Evolutionary conservation across 2,329 filamentous ascomycete species (phyloP).

Genomic region (Aspergillus unguis): DNA sequence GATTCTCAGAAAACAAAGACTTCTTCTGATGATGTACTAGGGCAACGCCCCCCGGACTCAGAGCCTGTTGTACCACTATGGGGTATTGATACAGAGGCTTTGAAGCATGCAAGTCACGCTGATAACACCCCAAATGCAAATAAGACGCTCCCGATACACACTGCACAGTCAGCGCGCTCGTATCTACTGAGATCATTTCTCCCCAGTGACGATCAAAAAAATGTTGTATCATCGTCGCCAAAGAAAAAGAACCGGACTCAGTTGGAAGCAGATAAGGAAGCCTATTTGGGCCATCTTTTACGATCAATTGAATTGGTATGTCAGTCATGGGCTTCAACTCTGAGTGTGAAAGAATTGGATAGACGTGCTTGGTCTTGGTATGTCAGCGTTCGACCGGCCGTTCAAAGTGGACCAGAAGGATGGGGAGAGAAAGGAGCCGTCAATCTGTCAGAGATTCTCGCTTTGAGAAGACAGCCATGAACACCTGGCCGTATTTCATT

Average conservation of each 20-base stretch:
- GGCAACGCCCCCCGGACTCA: slow-evolving; percentile 5
- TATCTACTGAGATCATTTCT: slow-evolving; percentile 54
- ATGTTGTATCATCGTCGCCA: slow-evolving; percentile 27
- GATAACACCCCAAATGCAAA: slow-evolving; percentile 19
- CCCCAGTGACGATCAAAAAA: slow-evolving; percentile 9
- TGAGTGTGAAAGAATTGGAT: slow-evolving; percentile 67
- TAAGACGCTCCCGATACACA: slow-evolving; percentile 66
- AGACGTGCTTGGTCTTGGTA: slow-evolving; percentile 80
- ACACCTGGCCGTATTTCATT: neutral
- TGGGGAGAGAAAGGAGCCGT: slow-evolving; percentile 80
- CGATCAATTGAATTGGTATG: slow-evolving; percentile 69
- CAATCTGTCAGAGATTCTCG: slow-evolving; percentile 62
- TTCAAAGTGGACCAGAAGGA: slow-evolving; percentile 68
- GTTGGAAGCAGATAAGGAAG: slow-evolving; percentile 60
- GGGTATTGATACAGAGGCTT: slow-evolving; percentile 57
- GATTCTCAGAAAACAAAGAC: slow-evolving; percentile 8
- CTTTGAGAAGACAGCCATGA: slow-evolving; percentile 20
- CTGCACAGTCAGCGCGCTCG: slow-evolving; percentile 64
- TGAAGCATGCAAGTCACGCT: slow-evolving; percentile 44
- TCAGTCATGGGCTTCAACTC: slow-evolving; percentile 66
- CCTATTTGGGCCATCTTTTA: slow-evolving; percentile 67
- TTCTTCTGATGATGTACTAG: slow-evolving; percentile 15
- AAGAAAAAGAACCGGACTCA: slow-evolving; percentile 49
- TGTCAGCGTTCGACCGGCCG: slow-evolving; percentile 68
- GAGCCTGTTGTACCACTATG: slow-evolving; percentile 49